Conservation (phyloP, 169 alveolate species). For the Sarcocystis neurona region DNA sequence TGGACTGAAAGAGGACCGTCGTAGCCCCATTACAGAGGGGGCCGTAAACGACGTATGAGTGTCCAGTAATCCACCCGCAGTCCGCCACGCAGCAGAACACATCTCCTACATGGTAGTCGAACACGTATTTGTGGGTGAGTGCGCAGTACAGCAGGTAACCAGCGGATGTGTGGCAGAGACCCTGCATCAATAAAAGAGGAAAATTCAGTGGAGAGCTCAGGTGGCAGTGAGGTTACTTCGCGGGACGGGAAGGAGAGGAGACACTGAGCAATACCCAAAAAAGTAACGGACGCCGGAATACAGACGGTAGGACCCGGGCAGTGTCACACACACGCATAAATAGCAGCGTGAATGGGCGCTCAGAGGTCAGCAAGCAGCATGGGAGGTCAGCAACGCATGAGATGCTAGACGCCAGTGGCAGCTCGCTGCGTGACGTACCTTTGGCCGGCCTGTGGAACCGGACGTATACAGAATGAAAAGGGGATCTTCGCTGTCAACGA, state of each 20-base stretch:
- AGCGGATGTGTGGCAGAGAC: conserved; percentile 93
- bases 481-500: conserved; percentile 94
- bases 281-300: neutral
- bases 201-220: neutral
- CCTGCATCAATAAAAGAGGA: conserved; percentile 66
- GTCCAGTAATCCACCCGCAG: conserved; percentile 99
- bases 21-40: conserved; percentile 94
- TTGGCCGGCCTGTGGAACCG: conserved; percentile 97
- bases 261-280: neutral
- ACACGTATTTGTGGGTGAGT: conserved; percentile 85
- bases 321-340: neutral
- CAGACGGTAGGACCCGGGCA: neutral
- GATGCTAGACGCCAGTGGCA: neutral
- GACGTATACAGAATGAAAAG: conserved; percentile 93
- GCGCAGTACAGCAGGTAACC: conserved; percentile 91
- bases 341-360: no score
- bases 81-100: conserved; percentile 94
- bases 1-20: conserved; percentile 92
- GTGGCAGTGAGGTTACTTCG: neutral
- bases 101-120: conserved; percentile 88
- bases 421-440: conserved; percentile 65
- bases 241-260: neutral
- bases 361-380: neutral
- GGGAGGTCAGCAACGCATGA: neutral
- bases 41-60: conserved; percentile 94